Evolutionary conservation across 176 grass and related monocot species (phyloP), one percentile per base, ranked within the genome.

Genomic region (Elymus sibiricus): DNA sequence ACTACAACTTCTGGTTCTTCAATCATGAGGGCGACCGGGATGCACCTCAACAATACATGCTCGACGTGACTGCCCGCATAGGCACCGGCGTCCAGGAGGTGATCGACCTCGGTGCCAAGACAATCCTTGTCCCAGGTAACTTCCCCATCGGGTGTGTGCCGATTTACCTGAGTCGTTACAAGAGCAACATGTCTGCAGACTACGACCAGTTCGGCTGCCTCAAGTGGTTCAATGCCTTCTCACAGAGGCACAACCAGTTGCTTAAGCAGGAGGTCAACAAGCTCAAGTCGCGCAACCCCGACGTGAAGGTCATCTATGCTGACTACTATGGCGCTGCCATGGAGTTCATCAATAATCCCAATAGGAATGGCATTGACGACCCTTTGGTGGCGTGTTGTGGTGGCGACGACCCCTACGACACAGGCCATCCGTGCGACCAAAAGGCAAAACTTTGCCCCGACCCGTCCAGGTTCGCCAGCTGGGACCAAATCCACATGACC

Each of bases 81-180:
- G 39, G 59, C 67, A 43, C 44, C 28, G 32, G 80, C 39, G 59
- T 84, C 6, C 44, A 91, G 89, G 65, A 70, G 19, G 35, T 91
- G 60, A 79, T 87, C 16, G 31, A 46, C 5, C 55, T 91, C 22
- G 89, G 85, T 0, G 89, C 81, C 17, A 76, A 78, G 51, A 84
- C 85, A 1, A 9, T 91, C 35, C 66, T 91, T 2, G 76, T 91
- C 31, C 25, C 89, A 6, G 89, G 89, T 13, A 87, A 80, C 68
- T 75, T 91, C 55, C 89, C 89, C 11, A 67, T 80, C n/a, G 89
- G 89, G 8, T 91, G 89, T 67, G 38, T 46, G 11, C 74, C 89
- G 7, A 6, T 5, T 21, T 91, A 81, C 70, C 56, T 91, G 3
- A 25, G 11, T 6, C 15, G 6, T 3, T 84, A 70, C 58, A 37